These are phyloP conservation scores for Umbelopsis ramanniana DNA, from an alignment of 192 early-diverging fungal species.

Conservation along the genomic window DNA sequence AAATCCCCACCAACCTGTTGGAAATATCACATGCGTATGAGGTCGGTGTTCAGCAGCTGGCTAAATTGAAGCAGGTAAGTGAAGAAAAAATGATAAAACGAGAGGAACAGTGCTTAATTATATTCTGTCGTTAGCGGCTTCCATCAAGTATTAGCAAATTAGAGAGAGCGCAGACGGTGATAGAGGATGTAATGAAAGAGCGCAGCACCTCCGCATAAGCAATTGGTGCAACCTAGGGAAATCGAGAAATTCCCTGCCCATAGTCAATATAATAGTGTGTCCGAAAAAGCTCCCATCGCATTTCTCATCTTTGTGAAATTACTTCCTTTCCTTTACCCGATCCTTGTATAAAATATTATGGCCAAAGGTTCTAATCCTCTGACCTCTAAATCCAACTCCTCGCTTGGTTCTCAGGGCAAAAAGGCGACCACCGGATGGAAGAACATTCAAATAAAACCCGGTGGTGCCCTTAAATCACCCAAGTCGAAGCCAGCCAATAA, in stretches of 20 bases:
- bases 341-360: conserved; percentile 20
- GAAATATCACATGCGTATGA: conserved; percentile 20
- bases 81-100: neutral
- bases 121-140: conserved; percentile 28
- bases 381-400: conserved; percentile 12
- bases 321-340: conserved; percentile 1
- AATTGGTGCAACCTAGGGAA: conserved; percentile 11
- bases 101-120: neutral
- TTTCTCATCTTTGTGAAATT: neutral
- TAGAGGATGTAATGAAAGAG: conserved; percentile 33
- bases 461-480: conserved; percentile 20
- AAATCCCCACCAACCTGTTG: neutral
- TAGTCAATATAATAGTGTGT: neutral
- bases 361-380: conserved; percentile 20
- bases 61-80: conserved; percentile 27
- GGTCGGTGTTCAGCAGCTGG: conserved; percentile 9
- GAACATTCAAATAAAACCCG: conserved; percentile 17
- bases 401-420: conserved; percentile 14
- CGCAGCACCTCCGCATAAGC: neutral
- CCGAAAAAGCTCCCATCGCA: neutral
- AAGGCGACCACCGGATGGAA: conserved; percentile 12
- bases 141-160: conserved; percentile 41
- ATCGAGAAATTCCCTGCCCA: neutral
- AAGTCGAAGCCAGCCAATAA: conserved; percentile 6
- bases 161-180: conserved; percentile 41